Conservation (phyloP, 768 basidiomycete genomes). For the Tylopilus rubrobrunneus region DNA sequence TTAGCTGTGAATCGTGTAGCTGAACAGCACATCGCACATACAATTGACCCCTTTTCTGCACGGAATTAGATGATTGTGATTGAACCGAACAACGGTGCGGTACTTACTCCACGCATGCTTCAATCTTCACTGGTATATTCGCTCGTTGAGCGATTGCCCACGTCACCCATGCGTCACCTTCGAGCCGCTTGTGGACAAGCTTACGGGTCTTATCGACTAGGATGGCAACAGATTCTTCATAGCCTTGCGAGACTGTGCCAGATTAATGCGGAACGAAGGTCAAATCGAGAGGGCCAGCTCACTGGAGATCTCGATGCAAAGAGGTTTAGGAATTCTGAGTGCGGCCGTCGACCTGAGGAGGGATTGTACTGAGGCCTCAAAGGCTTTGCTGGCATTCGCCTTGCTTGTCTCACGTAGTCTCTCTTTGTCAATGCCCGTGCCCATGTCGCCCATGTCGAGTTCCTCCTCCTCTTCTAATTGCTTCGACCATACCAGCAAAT, state of each 20-base stretch:
- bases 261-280: not conserved
- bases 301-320: not conserved
- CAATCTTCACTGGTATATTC: constrained; percentile 2
- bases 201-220: not conserved
- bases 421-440: not conserved
- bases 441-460: not conserved
- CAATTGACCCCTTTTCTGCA: constrained; percentile 5
- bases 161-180: constrained; percentile 8
- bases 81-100: not conserved
- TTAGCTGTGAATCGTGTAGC: not conserved
- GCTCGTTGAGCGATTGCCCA: constrained; percentile 6
- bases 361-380: not conserved
- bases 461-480: not conserved
- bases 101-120: constrained; percentile 6
- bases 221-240: not conserved
- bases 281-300: not conserved
- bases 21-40: not conserved
- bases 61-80: not conserved
- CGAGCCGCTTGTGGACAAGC: not conserved
- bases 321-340: not conserved
- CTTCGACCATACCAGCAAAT: constrained; percentile 2
- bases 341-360: not conserved
- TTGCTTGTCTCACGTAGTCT: not conserved
- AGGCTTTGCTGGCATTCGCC: not conserved
- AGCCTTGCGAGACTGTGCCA: not conserved